Evolutionary conservation across 2,329 filamentous ascomycete species (phyloP).

Genomic region (Penicillium sp.): DNA sequence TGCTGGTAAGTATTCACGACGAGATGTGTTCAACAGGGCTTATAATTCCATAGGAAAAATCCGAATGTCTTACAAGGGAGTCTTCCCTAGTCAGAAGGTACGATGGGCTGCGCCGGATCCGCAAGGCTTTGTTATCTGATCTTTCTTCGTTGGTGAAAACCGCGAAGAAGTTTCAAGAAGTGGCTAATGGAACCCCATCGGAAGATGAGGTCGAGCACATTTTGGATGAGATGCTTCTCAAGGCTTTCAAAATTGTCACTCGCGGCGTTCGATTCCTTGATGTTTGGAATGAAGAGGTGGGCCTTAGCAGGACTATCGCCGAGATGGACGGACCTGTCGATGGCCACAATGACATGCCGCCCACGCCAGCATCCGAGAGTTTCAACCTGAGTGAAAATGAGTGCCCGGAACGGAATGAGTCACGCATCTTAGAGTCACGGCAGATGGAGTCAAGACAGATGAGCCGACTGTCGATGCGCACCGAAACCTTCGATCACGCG

Average conservation of each 20-base stretch:
- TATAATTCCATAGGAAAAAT: constrained; percentile 68
- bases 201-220: constrained; percentile 53
- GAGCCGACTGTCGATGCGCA: constrained; percentile 23
- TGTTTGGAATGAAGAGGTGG: constrained; percentile 66
- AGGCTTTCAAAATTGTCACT: constrained; percentile 91
- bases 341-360: constrained; percentile 32
- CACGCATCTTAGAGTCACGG: constrained; percentile 20
- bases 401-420: constrained; percentile 32
- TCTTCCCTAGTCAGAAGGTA: constrained; percentile 72
- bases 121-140: constrained; percentile 86
- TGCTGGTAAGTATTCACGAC: constrained; percentile 67
- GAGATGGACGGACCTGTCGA: constrained; percentile 35
- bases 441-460: constrained; percentile 16
- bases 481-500: constrained; percentile 28
- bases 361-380: constrained; percentile 42
- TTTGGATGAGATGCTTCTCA: constrained; percentile 89
- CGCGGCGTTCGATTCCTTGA: constrained; percentile 89
- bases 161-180: constrained; percentile 80
- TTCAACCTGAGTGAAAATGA: constrained; percentile 30
- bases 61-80: constrained; percentile 83
- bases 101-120: constrained; percentile 73
- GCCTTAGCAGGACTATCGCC: constrained; percentile 43
- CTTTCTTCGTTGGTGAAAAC: constrained; percentile 86
- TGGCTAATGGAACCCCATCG: constrained; percentile 54
- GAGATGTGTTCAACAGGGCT: constrained; percentile 2